Evolutionary conservation across 2,329 filamentous ascomycete species (phyloP).

Genomic region (Endocalyx cinctus): DNA sequence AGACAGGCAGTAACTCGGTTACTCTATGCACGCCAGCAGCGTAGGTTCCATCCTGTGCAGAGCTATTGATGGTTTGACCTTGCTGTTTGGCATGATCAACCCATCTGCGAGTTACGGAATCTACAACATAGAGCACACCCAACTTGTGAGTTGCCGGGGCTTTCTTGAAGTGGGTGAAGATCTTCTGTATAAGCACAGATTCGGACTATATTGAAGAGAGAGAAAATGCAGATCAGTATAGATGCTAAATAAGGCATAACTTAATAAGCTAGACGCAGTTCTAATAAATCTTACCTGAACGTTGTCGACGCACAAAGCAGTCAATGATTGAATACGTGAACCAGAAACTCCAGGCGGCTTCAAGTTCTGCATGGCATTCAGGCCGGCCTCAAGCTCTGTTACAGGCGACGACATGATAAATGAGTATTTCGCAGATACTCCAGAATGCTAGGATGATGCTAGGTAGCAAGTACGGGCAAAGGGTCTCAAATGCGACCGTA

Average conservation of each 20-base stretch:
- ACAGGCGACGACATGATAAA: constrained; percentile 74
- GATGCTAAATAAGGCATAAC: constrained; percentile 8
- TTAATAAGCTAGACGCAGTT: constrained; percentile 24
- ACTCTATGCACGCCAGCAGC: constrained; percentile 94
- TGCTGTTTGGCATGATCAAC: constrained; percentile 88
- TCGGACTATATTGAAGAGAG: constrained; percentile 69
- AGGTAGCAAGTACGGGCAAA: neutral
- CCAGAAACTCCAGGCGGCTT: constrained; percentile 94
- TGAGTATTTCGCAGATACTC: constrained; percentile 7
- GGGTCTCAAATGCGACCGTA: too few relatives aligned
- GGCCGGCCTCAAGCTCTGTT: constrained; percentile 82
- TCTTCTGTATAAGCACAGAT: constrained; percentile 89
- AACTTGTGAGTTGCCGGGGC: constrained; percentile 93
- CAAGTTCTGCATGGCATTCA: constrained; percentile 85
- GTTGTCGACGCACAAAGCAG: constrained; percentile 80
- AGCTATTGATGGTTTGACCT: constrained; percentile 74
- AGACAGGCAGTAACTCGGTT: constrained; percentile 84
- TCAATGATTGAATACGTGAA: constrained; percentile 84
- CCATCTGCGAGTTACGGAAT: constrained; percentile 99
- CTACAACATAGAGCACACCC: constrained; percentile 99
- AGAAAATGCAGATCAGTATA: constrained; percentile 17
- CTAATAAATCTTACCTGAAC: constrained; percentile 67
- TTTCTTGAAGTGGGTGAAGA: constrained; percentile 96
- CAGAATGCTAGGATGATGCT: constrained; percentile 10
- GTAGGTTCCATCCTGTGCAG: constrained; percentile 85